Percentiles rank a stretch among this genome's conserved stretches.
Evolutionary conservation across 2,329 filamentous ascomycete genomes (phyloP).

Genomic region (Polytolypa hystricis): DNA sequence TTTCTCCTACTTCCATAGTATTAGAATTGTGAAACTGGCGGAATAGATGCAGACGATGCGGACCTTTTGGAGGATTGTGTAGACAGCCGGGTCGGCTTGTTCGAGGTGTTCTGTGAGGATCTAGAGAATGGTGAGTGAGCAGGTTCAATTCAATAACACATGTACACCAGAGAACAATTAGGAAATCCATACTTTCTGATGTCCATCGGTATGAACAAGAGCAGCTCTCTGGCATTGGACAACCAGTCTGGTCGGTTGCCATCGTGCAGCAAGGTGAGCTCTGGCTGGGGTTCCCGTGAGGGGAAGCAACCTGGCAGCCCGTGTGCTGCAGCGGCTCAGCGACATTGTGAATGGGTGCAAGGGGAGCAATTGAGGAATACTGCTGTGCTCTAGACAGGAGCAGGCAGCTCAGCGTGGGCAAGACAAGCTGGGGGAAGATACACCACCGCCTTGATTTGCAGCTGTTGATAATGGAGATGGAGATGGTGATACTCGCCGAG

Average conservation of each 20-base stretch:
- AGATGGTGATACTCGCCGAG: too few species aligned
- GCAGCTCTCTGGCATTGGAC: slow-evolving; percentile 29
- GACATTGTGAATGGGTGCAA: slow-evolving; percentile 19
- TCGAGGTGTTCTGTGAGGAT: slow-evolving; percentile 68
- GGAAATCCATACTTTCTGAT: slow-evolving; percentile 30
- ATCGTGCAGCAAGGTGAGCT: slow-evolving; percentile 14
- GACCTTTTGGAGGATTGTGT: slow-evolving; percentile 84
- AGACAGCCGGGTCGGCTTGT: slow-evolving; percentile 77
- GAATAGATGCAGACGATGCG: slow-evolving; percentile 9
- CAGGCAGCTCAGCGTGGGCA: too few species aligned
- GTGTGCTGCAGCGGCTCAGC: slow-evolving; percentile 27
- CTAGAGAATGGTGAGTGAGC: slow-evolving; percentile 36
- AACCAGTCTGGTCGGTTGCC: slow-evolving; percentile 14
- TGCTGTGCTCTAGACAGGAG: too few species aligned
- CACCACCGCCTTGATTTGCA: too few species aligned
- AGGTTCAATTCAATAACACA: slow-evolving; percentile 1
- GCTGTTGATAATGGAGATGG: too few species aligned
- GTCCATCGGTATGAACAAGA: slow-evolving; percentile 28
- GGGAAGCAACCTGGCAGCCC: slow-evolving; percentile 22
- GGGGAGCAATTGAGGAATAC: not conserved
- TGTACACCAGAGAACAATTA: not conserved
- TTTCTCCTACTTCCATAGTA: slow-evolving; percentile 60
- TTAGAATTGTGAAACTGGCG: slow-evolving; percentile 1
- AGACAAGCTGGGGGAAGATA: too few species aligned
- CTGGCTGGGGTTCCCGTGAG: slow-evolving; percentile 22